Percentiles rank a stretch among this genome's conserved stretches.
Conservation (phyloP, 768 basidiomycete species). For the Xanthoconium stramineum region DNA sequence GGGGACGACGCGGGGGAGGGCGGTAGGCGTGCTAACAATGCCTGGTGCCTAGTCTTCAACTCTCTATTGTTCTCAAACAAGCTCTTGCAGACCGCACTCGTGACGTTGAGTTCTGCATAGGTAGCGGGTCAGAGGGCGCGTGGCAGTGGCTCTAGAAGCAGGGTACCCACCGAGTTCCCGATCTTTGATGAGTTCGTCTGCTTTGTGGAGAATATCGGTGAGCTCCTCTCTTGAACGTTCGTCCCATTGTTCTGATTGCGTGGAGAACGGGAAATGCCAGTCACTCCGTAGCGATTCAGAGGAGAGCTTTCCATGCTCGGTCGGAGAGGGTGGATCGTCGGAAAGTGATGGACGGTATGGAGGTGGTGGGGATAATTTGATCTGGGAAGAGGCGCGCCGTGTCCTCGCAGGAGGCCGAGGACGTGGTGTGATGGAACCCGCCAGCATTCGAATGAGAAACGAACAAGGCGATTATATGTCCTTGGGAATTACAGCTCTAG, state of each 20-base stretch:
- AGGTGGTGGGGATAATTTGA: conserved; percentile 47
- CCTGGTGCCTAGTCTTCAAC: conserved; percentile 70
- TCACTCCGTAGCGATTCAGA: conserved; percentile 9
- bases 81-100: conserved; percentile 65
- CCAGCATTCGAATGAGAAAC: conserved; percentile 35
- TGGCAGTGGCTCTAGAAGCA: neutral
- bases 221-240: conserved; percentile 75
- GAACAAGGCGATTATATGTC: conserved; percentile 22
- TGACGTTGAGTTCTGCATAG: conserved; percentile 54
- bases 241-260: conserved; percentile 46
- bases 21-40: conserved; percentile 63
- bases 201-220: conserved; percentile 63
- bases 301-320: conserved; percentile 37
- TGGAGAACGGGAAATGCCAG: conserved; percentile 25
- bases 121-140: conserved; percentile 23
- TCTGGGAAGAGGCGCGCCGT: conserved; percentile 43
- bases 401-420: conserved; percentile 70
- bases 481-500: neutral
- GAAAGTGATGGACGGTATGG: conserved; percentile 48
- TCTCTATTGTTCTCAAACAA: conserved; percentile 66
- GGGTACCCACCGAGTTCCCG: conserved; percentile 66
- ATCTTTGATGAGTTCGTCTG: conserved; percentile 71
- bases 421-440: conserved; percentile 45
- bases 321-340: conserved; percentile 26
- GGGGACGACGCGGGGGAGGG: conserved; percentile 40